Percentiles rank a stretch among this genome's conserved stretches.
phyloP scores from a whole-genome alignment of 2,329 filamentous ascomycete genomes.

The Sporothrix pallida region DNA sequence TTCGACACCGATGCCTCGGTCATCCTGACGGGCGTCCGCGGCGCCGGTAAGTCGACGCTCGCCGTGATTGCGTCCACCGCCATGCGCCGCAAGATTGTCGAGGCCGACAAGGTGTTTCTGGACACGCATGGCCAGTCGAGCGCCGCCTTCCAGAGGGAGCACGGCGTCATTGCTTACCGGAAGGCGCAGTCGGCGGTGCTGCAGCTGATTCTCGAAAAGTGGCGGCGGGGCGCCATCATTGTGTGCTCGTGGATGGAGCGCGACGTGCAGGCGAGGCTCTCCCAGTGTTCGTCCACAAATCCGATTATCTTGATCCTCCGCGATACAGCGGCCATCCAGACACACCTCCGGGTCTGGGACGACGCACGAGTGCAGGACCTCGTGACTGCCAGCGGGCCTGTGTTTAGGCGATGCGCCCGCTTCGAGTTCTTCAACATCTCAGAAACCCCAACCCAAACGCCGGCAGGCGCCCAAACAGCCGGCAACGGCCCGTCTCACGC shows the following conservation, averaged over 20 bases:
- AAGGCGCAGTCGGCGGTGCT: constrained; percentile 67
- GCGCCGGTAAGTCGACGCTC: constrained; percentile 72
- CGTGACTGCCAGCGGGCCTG: constrained; percentile 59
- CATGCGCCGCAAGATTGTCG: constrained; percentile 68
- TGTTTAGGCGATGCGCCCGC: constrained; percentile 68
- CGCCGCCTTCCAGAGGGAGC: constrained; percentile 63
- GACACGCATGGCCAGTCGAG: constrained; percentile 66
- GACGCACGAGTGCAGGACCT: constrained; percentile 59
- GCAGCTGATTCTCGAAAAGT: constrained; percentile 61
- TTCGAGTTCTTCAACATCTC: constrained; percentile 74
- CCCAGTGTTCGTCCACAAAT: constrained; percentile 66
- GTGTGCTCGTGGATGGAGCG: constrained; percentile 71
- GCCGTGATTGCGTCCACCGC: constrained; percentile 74
- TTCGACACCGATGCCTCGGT: constrained; percentile 69
- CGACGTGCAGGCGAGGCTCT: constrained; percentile 62
- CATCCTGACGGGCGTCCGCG: constrained; percentile 72
- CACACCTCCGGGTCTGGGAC: constrained; percentile 52
- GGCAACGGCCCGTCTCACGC: constrained; percentile 22
- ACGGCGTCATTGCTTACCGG: constrained; percentile 66
- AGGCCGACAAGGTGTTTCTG: constrained; percentile 70
- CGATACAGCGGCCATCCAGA: constrained; percentile 66
- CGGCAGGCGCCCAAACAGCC: not conserved
- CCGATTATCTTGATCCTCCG: constrained; percentile 73
- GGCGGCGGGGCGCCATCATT: constrained; percentile 67
- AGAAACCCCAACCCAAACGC: constrained; percentile 41